Percentiles rank a stretch among this genome's conserved stretches.
phyloP scores from a whole-genome alignment of 495 filamentous ascomycete genomes.

The Tetracladium setigerum region DNA sequence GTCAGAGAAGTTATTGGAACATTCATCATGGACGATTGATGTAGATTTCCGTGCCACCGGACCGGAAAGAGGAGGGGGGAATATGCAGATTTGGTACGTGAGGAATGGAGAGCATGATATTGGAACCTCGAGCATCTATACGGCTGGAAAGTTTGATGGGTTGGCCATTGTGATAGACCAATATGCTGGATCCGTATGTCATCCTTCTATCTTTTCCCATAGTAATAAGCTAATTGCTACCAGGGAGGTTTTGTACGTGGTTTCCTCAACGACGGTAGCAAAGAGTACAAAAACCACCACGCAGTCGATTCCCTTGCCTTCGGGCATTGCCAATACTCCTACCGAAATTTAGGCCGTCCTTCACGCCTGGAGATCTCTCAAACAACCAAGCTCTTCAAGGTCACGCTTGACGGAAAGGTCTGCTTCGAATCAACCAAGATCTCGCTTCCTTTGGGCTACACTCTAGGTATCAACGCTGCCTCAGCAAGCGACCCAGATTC shows the following conservation, averaged over 20 bases:
- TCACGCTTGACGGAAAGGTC: constrained; percentile 70
- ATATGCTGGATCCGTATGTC: constrained; percentile 62
- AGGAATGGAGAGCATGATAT: constrained; percentile 59
- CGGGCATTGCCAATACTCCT: constrained; percentile 83
- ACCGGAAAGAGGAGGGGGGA: constrained; percentile 77
- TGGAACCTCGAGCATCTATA: constrained; percentile 72
- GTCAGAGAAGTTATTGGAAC: constrained; percentile 55
- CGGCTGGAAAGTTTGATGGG: constrained; percentile 74
- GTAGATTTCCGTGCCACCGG: constrained; percentile 84
- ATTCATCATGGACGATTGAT: constrained; percentile 67
- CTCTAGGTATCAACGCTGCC: constrained; percentile 79
- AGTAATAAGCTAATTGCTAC: constrained; percentile 6
- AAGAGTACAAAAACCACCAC: constrained; percentile 70
- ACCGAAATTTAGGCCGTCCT: constrained; percentile 84
- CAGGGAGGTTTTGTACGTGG: constrained; percentile 75
- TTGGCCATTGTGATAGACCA: constrained; percentile 81
- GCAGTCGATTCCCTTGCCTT: constrained; percentile 83
- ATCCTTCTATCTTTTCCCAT: constrained; percentile 10
- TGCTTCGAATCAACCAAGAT: constrained; percentile 84
- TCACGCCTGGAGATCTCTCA: constrained; percentile 69
- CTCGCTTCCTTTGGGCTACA: constrained; percentile 69
- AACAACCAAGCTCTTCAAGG: constrained; percentile 52
- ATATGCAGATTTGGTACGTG: constrained; percentile 88
- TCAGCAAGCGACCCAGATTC: constrained; percentile 89
- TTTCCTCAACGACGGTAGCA: constrained; percentile 87